Evolutionary conservation across 345 rosid genomes (phyloP).

Genomic region (Moricandia moricandioides): DNA sequence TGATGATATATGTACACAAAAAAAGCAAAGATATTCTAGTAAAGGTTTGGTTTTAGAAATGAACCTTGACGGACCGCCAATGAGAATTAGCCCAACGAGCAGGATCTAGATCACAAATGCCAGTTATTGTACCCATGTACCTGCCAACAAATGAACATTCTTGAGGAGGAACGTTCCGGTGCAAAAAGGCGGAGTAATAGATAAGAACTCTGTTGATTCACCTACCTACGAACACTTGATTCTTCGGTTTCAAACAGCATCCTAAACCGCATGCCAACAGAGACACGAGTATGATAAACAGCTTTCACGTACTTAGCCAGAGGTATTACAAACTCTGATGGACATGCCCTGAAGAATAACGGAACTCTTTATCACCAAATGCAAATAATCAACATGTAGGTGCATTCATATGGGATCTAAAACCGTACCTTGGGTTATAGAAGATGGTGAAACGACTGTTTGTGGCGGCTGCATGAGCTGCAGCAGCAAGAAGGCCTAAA

Average conservation of each 20-base stretch:
- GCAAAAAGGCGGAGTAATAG: slow-evolving; percentile 5
- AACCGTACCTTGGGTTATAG: background rate
- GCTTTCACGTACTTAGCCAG: background rate
- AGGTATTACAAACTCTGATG: background rate
- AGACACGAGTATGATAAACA: background rate
- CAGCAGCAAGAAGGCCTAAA: background rate
- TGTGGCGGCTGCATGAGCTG: background rate
- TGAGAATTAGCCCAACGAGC: slow-evolving; percentile 73
- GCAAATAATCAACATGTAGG: background rate
- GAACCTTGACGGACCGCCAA: slow-evolving; percentile 89
- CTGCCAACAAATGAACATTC: slow-evolving; percentile 37
- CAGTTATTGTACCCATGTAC: slow-evolving; percentile 96
- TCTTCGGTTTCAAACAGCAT: slow-evolving; percentile 76
- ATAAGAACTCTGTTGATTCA: slow-evolving; percentile 4
- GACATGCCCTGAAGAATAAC: background rate
- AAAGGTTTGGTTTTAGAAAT: background rate
- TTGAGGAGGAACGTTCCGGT: background rate
- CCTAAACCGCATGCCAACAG: slow-evolving; percentile 61
- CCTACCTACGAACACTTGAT: slow-evolving; percentile 66
- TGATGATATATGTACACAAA: background rate
- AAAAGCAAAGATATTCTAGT: background rate
- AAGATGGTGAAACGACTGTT: background rate
- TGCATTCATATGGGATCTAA: background rate
- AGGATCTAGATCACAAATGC: slow-evolving; percentile 76
- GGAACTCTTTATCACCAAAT: too few relatives aligned